Evolutionary conservation across 2,329 filamentous ascomycete genomes (phyloP), one percentile per base, ranked within the genome.

Genomic region (Penicillium sp.): DNA sequence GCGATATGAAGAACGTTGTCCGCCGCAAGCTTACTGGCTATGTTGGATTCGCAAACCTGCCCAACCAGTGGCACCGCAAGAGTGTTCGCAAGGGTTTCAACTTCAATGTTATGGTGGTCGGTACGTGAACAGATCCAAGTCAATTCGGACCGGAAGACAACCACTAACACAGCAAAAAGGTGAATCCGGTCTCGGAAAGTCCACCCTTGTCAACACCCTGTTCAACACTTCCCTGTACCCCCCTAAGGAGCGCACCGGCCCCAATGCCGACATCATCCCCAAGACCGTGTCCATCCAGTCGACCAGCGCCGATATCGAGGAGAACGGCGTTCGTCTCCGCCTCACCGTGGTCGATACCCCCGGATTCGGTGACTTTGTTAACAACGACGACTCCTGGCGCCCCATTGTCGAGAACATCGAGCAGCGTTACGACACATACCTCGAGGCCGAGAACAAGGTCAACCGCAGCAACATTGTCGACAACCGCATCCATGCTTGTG

Each of bases 101-200:
- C 86, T 99, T 99, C 85, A 99, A 99, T 76, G 95, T 99, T 68
- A 99, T 99, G 95, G 95, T 99, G 79, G 95, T 99, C 80, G 95
- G 95, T 98, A 84, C 74, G 93, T 88, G 29, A 48, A 37, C 11
- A 31, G 10, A 19, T 26, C 21, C 19, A 19, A 14, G 14, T 33
- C 41, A 56, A 52, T 55, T 46, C 10, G 24, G 24, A 7, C 24
- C 13, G 26, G 14, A 39, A 27, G 29, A 19, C 3, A 41, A 24
- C 3, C 6, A 39, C 52, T 53, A 37, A 53, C 31, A 21, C 21
- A 13, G 39, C 47, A 22, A 67, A 22, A 67, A 98, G 95, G 95
- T 86, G 95, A 99, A 88, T 99, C 95, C 75, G 95, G 95, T 67
- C 87, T 99, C 68, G 95, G 95, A 84, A 99, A 99, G 85, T 99